Percentiles rank a stretch among this genome's conserved stretches.
Conservation (phyloP, 768 basidiomycete species). For the Lactarius evosmus region DNA sequence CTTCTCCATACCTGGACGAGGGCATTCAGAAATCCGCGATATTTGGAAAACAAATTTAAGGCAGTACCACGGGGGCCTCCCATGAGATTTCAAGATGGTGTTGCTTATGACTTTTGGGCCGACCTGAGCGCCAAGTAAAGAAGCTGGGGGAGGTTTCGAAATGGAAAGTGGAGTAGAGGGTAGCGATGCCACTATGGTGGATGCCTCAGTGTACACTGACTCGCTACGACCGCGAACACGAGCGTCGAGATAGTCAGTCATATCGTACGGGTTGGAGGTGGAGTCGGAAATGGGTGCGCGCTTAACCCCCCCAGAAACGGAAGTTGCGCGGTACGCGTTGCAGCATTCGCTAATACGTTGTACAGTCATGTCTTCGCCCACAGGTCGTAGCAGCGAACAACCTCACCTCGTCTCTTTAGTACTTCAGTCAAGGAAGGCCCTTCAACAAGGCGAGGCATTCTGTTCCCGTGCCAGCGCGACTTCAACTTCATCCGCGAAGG, state of each 20-base stretch:
- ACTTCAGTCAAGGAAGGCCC: conserved; percentile 76
- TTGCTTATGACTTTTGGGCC: conserved; percentile 52
- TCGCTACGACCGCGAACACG: conserved; percentile 6
- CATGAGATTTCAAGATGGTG: conserved; percentile 77
- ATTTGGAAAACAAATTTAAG: conserved; percentile 10
- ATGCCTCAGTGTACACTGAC: conserved; percentile 14
- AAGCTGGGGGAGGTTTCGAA: conserved; percentile 5
- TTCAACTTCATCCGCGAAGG: conserved; percentile 63
- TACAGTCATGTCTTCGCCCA: conserved; percentile 15
- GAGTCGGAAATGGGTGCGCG: not conserved
- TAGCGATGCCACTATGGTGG: conserved; percentile 14
- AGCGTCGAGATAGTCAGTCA: conserved; percentile 21
- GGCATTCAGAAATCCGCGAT: conserved; percentile 19
- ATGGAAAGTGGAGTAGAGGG: conserved; percentile 18
- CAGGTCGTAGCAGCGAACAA: conserved; percentile 37
- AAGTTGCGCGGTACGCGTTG: conserved; percentile 14
- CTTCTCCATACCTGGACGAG: conserved; percentile 65
- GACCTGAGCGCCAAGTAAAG: conserved; percentile 4
- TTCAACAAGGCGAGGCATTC: conserved; percentile 73
- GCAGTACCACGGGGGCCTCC: conserved; percentile 75
- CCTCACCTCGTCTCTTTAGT: conserved; percentile 73
- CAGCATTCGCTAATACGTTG: not conserved
- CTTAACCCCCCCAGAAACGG: conserved; percentile 2
- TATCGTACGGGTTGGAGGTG: not conserved
- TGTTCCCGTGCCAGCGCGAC: conserved; percentile 63